These are phyloP conservation scores for Xerocomus brunneocitrinus DNA, from an alignment of 768 basidiomycete genomes.

Conservation along the genomic window DNA sequence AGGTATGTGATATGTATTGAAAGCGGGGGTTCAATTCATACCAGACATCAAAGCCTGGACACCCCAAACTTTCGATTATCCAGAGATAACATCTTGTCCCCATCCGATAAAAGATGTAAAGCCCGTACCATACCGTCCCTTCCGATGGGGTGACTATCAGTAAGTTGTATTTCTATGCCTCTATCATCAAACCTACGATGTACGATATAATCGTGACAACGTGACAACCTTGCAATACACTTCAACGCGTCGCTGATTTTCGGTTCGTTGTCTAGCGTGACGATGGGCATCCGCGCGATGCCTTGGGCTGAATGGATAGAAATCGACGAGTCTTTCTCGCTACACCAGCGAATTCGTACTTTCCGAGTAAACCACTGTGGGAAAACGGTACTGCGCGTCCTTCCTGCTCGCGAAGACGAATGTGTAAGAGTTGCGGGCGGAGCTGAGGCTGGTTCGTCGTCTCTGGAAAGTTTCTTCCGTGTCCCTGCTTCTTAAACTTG, in stretches of 20 bases:
- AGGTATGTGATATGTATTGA: constrained; percentile 10
- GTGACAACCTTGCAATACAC: not conserved
- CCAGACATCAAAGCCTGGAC: constrained; percentile 42
- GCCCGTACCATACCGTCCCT: constrained; percentile 67
- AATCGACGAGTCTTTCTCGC: constrained; percentile 55
- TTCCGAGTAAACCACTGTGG: constrained; percentile 52
- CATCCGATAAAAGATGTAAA: constrained; percentile 40
- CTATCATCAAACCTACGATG: too few relatives aligned
- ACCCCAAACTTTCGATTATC: constrained; percentile 50
- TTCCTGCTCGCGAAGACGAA: constrained; percentile 42
- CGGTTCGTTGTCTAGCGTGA: constrained; percentile 41
- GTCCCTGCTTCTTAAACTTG: not conserved
- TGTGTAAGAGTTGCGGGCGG: constrained; percentile 30
- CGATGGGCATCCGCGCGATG: constrained; percentile 72
- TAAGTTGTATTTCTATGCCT: constrained; percentile 31
- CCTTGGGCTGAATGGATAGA: constrained; percentile 75
- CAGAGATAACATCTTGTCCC: constrained; percentile 42
- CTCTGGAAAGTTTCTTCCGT: not conserved
- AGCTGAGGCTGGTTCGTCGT: constrained; percentile 27
- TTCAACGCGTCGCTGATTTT: not conserved
- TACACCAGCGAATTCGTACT: constrained; percentile 54
- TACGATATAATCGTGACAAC: not conserved
- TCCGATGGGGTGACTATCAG: constrained; percentile 65
- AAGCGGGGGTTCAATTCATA: not conserved
- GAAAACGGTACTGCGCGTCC: constrained; percentile 44